Percentiles rank a stretch among this genome's conserved stretches.
Evolutionary conservation across 176 grass and related monocot species (phyloP).

Genomic region (Musa beccarii): DNA sequence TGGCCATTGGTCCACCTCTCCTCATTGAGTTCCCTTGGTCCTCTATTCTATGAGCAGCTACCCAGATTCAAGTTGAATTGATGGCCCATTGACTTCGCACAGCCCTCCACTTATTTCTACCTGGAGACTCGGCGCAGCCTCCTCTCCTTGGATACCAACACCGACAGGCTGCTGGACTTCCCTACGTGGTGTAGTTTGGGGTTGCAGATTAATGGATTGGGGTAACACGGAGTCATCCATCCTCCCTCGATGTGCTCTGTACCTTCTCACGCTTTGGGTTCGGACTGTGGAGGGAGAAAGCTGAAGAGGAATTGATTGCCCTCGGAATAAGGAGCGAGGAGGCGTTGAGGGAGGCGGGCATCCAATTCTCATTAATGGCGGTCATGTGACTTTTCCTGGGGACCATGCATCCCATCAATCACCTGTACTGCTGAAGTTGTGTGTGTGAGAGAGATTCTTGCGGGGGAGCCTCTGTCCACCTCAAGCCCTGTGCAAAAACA

Average conservation of each 20-base stretch:
- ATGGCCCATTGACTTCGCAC: neutral
- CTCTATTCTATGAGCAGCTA: too few relatives aligned
- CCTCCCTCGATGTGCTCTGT: neutral
- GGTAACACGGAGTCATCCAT: neutral
- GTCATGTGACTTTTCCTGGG: neutral
- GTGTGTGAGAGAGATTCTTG: neutral
- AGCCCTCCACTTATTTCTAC: neutral
- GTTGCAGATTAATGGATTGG: neutral
- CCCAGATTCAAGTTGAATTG: neutral
- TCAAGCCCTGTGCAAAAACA: neutral
- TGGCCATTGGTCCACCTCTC: too few relatives aligned
- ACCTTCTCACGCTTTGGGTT: neutral
- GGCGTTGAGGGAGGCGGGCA: neutral
- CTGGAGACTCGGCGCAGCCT: neutral
- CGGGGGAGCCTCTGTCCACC: too few relatives aligned
- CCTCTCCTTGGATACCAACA: neutral
- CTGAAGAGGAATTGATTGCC: neutral
- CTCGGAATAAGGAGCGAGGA: neutral
- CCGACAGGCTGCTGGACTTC: neutral
- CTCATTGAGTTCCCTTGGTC: too few relatives aligned
- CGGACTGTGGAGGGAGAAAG: too few relatives aligned
- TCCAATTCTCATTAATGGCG: slow-evolving; percentile 7
- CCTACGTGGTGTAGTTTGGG: neutral
- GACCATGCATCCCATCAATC: neutral
- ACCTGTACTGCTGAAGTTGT: neutral